Conservation (phyloP, 176 grass and related monocot genomes). For the Juncus effusus region DNA sequence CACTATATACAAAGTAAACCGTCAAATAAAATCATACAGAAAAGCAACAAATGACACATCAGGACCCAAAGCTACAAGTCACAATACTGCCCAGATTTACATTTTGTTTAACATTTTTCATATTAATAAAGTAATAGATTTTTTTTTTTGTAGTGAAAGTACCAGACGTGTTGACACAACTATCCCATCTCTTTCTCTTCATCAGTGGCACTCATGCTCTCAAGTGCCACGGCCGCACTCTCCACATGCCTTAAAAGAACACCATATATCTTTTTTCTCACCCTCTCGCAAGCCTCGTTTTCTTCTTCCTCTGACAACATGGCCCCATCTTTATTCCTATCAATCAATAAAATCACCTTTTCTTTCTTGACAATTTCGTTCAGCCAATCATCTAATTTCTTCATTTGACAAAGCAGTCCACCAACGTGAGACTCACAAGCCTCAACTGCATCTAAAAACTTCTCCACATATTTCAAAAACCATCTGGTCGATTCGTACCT, state of each 20-base stretch:
- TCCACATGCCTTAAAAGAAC: constrained; percentile 65
- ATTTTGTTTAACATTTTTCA: no score
- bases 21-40: no score
- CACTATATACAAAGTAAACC: no score
- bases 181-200: constrained; percentile 48
- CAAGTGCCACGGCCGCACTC: constrained; percentile 55
- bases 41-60: no score
- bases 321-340: constrained; percentile 34
- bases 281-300: constrained; percentile 56
- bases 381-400: constrained; percentile 85
- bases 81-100: no score
- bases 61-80: no score
- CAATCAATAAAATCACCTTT: constrained; percentile 24
- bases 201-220: constrained; percentile 44
- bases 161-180: not conserved
- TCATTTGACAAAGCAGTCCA: constrained; percentile 64
- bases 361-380: constrained; percentile 48
- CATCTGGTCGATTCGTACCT: constrained; percentile 49
- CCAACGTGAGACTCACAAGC: constrained; percentile 44
- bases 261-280: constrained; percentile 71
- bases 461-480: constrained; percentile 84
- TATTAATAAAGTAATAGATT: no score
- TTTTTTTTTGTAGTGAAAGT: no score
- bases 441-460: constrained; percentile 62
- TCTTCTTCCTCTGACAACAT: constrained; percentile 61